These are phyloP conservation scores for Paracoccidioides lutzii DNA, from an alignment of 2,329 filamentous ascomycete genomes.

Conservation along the genomic window DNA sequence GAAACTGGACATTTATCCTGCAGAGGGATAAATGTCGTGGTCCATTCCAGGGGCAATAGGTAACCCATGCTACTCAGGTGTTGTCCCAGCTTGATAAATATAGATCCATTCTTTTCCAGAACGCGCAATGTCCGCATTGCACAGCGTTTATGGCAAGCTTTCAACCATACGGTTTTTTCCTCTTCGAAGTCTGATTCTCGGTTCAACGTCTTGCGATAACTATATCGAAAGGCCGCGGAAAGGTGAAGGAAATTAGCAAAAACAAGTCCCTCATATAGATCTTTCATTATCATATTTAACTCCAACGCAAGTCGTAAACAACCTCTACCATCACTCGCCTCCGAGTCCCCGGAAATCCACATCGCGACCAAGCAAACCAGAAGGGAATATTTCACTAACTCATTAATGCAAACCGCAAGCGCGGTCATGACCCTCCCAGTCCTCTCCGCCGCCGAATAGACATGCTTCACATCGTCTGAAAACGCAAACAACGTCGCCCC, in stretches of 20 bases:
- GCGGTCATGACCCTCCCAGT: conserved; percentile 65
- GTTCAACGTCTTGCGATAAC: conserved; percentile 78
- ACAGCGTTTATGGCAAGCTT: conserved; percentile 82
- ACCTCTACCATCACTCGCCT: not conserved
- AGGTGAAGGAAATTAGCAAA: not conserved
- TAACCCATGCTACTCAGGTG: conserved; percentile 96
- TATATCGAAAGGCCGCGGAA: conserved; percentile 25
- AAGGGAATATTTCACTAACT: conserved; percentile 43
- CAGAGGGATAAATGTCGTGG: conserved; percentile 83
- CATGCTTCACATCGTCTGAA: conserved; percentile 58
- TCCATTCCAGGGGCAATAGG: conserved; percentile 82
- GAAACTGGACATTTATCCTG: conserved; percentile 94
- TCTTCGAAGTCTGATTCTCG: conserved; percentile 45
- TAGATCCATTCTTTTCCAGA: conserved; percentile 89
- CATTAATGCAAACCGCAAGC: conserved; percentile 72
- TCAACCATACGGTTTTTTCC: conserved; percentile 56
- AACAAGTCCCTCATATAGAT: not conserved
- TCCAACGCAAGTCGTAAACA: not conserved
- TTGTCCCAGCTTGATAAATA: conserved; percentile 96
- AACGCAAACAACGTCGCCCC: conserved; percentile 37
- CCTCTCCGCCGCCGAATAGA: conserved; percentile 61
- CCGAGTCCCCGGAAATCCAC: conserved; percentile 3
- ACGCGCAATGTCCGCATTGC: conserved; percentile 75
- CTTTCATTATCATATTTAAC: not conserved
- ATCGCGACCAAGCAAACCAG: conserved; percentile 1